Evolutionary conservation across 345 rosid species (phyloP).

Genomic region (Heritiera littoralis): DNA sequence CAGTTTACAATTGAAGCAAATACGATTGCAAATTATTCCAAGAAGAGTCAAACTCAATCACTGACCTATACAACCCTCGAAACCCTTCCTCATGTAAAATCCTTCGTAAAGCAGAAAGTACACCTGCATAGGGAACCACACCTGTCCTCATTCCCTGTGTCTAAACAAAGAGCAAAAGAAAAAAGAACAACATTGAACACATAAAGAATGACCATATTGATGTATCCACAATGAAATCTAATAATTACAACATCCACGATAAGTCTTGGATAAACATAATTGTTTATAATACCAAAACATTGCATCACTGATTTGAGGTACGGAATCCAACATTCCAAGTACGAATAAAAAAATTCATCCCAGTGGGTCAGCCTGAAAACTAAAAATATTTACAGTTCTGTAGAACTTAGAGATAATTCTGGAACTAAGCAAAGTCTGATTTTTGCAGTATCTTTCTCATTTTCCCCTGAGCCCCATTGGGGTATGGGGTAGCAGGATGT

Average conservation of each 20-base stretch:
- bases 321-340: not conserved
- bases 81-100: conserved; percentile 84
- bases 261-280: not conserved
- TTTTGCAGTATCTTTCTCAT: not conserved
- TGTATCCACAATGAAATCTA: conserved; percentile 1
- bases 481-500: not conserved
- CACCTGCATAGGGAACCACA: conserved; percentile 81
- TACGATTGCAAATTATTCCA: conserved; percentile 13
- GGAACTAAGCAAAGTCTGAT: not conserved
- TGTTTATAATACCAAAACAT: not conserved
- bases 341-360: not conserved
- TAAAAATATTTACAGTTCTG: not conserved
- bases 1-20: not conserved
- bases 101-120: conserved; percentile 75
- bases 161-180: conserved; percentile 36
- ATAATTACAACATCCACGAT: not conserved
- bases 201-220: not conserved
- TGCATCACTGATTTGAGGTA: not conserved
- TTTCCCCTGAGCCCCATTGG: not conserved
- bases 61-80: conserved; percentile 87
- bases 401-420: not conserved
- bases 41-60: conserved; percentile 7
- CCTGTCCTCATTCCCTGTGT: conserved; percentile 75
- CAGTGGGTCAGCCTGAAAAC: not conserved
- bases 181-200: conserved; percentile 7